phyloP scores from a whole-genome alignment of 345 rosid genomes.

The Bretschneidera sinensis region DNA sequence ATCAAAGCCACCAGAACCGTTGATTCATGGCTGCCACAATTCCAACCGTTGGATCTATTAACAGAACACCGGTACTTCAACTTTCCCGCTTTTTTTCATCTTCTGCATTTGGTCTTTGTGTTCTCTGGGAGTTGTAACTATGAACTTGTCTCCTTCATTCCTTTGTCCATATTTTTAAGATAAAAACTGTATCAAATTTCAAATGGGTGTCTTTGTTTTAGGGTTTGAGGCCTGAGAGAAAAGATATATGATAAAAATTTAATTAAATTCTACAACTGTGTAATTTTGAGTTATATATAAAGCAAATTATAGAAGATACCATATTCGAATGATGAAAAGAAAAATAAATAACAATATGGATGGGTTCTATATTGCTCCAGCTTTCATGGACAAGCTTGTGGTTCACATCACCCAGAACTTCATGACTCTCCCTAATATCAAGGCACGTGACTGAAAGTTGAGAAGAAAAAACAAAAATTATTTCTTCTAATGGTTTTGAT shows the following conservation, averaged over 20 bases:
- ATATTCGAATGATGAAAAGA: too few species aligned
- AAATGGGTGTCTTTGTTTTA: too few species aligned
- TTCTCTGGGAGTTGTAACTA: background rate
- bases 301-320: too few species aligned
- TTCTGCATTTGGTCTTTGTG: background rate
- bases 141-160: background rate
- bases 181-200: background rate
- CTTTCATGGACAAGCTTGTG: conserved; percentile 97
- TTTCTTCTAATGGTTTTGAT: too few species aligned
- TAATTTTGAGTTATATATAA: too few species aligned
- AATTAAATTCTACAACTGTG: too few species aligned
- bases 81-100: background rate
- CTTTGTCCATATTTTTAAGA: too few species aligned
- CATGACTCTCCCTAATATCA: conserved; percentile 86
- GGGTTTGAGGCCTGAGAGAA: too few species aligned
- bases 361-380: conserved; percentile 90
- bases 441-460: conserved; percentile 32
- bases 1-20: background rate
- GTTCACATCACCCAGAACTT: conserved; percentile 97
- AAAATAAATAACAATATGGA: conserved; percentile 80
- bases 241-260: too few species aligned
- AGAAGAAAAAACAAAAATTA: too few species aligned
- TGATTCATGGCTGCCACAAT: conserved; percentile 66
- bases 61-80: conserved; percentile 63
- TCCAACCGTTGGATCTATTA: conserved; percentile 72